A percentile compares a stretch with the other conserved stretches of the same genome.
Evolutionary conservation across 2,329 filamentous ascomycete species (phyloP).

Genomic region (Orbilia blumenaviensis): DNA sequence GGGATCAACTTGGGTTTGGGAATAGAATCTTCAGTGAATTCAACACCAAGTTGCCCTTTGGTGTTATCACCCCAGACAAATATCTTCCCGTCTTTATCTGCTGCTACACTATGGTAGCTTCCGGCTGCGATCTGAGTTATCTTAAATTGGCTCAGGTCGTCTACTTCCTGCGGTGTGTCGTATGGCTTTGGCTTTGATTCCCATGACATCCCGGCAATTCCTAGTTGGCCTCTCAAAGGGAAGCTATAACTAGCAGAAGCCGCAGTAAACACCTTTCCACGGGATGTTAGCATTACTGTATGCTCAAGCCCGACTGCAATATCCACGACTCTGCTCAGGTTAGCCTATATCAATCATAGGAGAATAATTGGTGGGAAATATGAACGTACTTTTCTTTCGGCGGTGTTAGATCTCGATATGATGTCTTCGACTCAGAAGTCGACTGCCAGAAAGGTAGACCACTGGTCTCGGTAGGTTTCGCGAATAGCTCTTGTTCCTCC

Average conservation of each 20-base stretch:
- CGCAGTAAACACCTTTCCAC: constrained; percentile 87
- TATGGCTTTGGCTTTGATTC: constrained; percentile 76
- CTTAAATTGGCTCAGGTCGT: constrained; percentile 72
- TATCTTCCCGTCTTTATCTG: constrained; percentile 78
- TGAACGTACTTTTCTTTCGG: constrained; percentile 64
- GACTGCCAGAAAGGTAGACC: constrained; percentile 74
- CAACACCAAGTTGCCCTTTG: constrained; percentile 88
- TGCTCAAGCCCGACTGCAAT: constrained; percentile 85
- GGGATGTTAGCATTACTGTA: constrained; percentile 81
- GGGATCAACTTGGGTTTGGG: constrained; percentile 77
- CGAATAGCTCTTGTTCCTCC: constrained; percentile 72
- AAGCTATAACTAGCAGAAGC: constrained; percentile 81
- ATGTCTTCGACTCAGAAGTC: constrained; percentile 66
- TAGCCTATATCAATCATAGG: not conserved
- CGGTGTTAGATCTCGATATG: constrained; percentile 76
- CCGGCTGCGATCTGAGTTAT: constrained; percentile 81
- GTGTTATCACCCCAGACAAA: constrained; percentile 93
- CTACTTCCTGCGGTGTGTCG: constrained; percentile 83
- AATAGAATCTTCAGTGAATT: constrained; percentile 71
- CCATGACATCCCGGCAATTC: constrained; percentile 84
- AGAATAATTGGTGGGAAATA: not conserved
- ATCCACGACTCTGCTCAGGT: constrained; percentile 69
- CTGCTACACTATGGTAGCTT: constrained; percentile 82
- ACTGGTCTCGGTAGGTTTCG: constrained; percentile 75
- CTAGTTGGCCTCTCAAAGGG: constrained; percentile 84